Percentiles rank a stretch among this genome's conserved stretches.
Evolutionary conservation across 2,329 filamentous ascomycete species (phyloP).

Genomic region (Penicillium capsulatum): DNA sequence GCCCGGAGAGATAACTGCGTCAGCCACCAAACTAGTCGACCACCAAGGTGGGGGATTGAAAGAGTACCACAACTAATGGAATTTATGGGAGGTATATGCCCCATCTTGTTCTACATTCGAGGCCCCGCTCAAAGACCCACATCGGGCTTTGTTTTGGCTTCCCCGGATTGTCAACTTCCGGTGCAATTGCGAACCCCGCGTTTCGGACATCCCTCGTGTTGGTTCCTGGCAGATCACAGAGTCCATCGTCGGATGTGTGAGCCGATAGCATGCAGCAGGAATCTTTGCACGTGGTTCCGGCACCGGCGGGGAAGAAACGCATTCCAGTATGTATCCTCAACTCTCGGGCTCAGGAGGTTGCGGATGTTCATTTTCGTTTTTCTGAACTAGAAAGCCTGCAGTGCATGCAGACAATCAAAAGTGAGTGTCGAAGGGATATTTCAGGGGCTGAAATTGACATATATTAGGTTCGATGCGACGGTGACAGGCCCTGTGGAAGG

Average conservation of each 20-base stretch:
- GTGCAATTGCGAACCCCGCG: slow-evolving; percentile 19
- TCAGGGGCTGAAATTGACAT: too few relatives aligned
- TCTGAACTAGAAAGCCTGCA: slow-evolving; percentile 34
- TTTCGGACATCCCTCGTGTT: slow-evolving; percentile 11
- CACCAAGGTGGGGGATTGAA: background rate
- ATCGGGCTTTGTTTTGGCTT: background rate
- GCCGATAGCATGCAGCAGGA: slow-evolving; percentile 28
- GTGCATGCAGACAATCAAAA: slow-evolving; percentile 38
- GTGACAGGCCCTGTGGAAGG: slow-evolving; percentile 36
- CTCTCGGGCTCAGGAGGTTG: background rate
- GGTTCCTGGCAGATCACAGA: background rate
- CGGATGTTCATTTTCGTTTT: too few relatives aligned
- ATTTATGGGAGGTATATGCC: too few relatives aligned
- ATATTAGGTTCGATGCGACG: slow-evolving; percentile 36
- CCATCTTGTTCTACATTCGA: too few relatives aligned
- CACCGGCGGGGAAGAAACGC: slow-evolving; percentile 32
- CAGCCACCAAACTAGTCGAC: background rate
- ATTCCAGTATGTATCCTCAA: slow-evolving; percentile 29
- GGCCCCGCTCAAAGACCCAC: too few relatives aligned
- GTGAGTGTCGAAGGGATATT: too few relatives aligned
- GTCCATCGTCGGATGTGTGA: too few relatives aligned
- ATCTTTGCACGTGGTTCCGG: slow-evolving; percentile 18
- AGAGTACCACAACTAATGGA: background rate
- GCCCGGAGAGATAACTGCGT: background rate
- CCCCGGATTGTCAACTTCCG: slow-evolving; percentile 2